Evolutionary conservation across 2,329 filamentous ascomycete species (phyloP), one percentile per base, ranked within the genome.

Genomic region (Onygenales sp.): DNA sequence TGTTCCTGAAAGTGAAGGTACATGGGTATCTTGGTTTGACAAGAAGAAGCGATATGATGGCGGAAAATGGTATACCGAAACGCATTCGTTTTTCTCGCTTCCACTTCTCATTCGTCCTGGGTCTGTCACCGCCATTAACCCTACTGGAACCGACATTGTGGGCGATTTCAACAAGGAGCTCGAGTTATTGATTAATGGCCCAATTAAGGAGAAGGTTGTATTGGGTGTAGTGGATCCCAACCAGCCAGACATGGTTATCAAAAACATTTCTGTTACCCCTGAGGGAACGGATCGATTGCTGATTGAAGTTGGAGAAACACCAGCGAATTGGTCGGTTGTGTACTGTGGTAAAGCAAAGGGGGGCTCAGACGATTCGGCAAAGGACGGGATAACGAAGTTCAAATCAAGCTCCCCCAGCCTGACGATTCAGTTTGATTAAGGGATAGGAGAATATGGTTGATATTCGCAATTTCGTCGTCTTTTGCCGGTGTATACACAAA

Each of bases 71-170:
- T 81, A 82, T 62, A 77, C 67, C 31, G 81, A 84, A 68, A 79
- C 67, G 52, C 82, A 84, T 58, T 73, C 68, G 2, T 84, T 84
- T 58, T 76, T 76, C 45, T 81, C 76, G 1, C 62, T 84, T 56
- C 81, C 82, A 2, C 65, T 84, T 2, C 78, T 83, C 40, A 74
- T 84, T 32, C 71, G 81, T 3, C 79, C 81, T 57, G 75, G 77
- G 51, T 76, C 76, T 0, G 59, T 79, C n/a, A 68, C 63, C 2
- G 52, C 61, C 9, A 52, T 62, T 6, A 68, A 68, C 44, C 59
- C 60, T 4, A 58, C 54, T 40, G 42, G 67, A 45, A 62, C 59
- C 50, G 58, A 52, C 3, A 62, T 65, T 2, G 58, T 64, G 36
- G 62, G 58, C 45, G 62, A 66, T 57, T 57, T 64, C 10, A 42